Conservation (phyloP, 1,284 basidiomycete species). For the Cryptococcus sp. region DNA sequence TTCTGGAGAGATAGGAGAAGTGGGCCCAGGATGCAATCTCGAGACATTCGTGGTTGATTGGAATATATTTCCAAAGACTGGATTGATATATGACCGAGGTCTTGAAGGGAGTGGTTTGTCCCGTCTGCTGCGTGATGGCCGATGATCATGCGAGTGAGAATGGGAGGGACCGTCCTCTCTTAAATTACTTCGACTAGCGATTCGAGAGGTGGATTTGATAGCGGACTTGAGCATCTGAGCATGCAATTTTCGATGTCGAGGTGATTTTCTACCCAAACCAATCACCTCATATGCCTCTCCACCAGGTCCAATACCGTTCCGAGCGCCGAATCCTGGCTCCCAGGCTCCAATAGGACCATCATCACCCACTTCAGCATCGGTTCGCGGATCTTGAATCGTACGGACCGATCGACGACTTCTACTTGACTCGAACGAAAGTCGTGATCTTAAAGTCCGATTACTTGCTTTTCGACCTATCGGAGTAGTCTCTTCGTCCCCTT, state of each 20-base stretch:
- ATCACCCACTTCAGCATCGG: slow-evolving; percentile 3
- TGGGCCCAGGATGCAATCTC: not conserved
- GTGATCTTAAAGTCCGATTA: slow-evolving; percentile 16
- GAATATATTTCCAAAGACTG: slow-evolving; percentile 8
- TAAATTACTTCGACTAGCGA: slow-evolving; percentile 2
- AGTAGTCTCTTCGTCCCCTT: not conserved
- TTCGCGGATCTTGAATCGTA: slow-evolving; percentile 1
- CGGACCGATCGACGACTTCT: slow-evolving; percentile 3
- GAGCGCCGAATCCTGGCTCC: slow-evolving; percentile 25
- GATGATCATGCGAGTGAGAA: not conserved
- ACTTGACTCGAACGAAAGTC: slow-evolving; percentile 26
- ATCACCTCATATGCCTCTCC: slow-evolving; percentile 38
- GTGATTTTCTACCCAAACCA: slow-evolving; percentile 30
- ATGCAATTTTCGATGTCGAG: slow-evolving; percentile 28
- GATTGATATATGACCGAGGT: slow-evolving; percentile 17
- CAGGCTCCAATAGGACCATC: slow-evolving; percentile 9
- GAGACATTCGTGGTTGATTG: not conserved
- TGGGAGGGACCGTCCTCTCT: not conserved
- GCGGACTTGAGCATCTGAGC: slow-evolving; percentile 33
- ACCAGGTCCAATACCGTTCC: slow-evolving; percentile 24
- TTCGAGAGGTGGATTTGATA: slow-evolving; percentile 14
- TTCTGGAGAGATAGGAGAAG: not conserved
- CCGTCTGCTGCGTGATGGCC: not conserved
- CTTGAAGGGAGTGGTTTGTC: slow-evolving; percentile 28
- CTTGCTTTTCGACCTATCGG: slow-evolving; percentile 5